A percentile compares a stretch with the other conserved stretches of the same genome.
phyloP scores from a whole-genome alignment of 257 asterid species.

The Solanum pinnatisectum region DNA sequence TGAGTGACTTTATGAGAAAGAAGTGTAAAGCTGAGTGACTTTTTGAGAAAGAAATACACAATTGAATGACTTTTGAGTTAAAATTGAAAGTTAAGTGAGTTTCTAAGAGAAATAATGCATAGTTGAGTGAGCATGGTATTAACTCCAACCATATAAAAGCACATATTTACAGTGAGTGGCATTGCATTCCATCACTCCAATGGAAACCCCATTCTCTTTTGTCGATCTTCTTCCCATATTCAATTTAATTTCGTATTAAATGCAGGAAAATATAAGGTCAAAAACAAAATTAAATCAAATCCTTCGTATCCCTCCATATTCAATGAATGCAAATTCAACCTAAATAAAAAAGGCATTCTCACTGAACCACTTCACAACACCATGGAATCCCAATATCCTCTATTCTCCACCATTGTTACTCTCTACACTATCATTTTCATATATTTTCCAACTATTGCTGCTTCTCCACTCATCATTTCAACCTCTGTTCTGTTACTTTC shows the following conservation, averaged over 20 bases:
- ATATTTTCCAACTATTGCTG: slow-evolving; percentile 39
- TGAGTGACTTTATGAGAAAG: no score
- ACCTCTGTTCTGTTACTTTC: slow-evolving; percentile 44
- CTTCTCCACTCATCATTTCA: slow-evolving; percentile 50
- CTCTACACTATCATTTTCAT: slow-evolving; percentile 46
- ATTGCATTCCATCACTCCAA: background rate
- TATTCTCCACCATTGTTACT: slow-evolving; percentile 47
- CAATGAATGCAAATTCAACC: background rate
- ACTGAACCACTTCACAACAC: background rate
- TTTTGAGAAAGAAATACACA: no score
- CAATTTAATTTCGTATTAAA: background rate
- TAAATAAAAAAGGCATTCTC: background rate
- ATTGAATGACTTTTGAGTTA: no score
- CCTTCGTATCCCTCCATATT: background rate
- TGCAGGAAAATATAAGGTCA: background rate
- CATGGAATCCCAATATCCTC: slow-evolving; percentile 16
- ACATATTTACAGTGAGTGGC: background rate
- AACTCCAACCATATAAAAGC: no score
- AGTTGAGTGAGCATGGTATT: no score
- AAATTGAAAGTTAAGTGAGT: no score
- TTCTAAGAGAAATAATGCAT: no score
- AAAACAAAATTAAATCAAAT: background rate
- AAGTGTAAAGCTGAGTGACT: no score
- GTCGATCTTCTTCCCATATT: background rate
- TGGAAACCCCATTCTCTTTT: background rate